phyloP scores from a whole-genome alignment of 257 asterid species.

The Primulina huaijiensis region DNA sequence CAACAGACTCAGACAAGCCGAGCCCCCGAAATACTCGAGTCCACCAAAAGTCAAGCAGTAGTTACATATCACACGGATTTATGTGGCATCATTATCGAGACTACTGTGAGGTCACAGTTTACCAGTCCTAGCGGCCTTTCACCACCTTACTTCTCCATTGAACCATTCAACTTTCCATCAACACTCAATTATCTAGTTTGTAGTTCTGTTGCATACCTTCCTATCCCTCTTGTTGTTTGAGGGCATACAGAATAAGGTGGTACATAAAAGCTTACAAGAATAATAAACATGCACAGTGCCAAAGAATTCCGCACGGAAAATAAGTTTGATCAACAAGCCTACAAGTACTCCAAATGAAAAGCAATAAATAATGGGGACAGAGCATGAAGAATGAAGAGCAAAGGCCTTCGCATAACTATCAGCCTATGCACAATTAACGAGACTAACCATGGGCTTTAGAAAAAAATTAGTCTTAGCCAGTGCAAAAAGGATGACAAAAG shows the following conservation, averaged over 20 bases:
- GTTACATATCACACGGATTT: background rate
- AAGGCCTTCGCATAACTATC: background rate
- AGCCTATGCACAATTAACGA: background rate
- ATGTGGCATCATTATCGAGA: background rate
- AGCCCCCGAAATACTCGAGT: background rate
- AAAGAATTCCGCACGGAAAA: background rate
- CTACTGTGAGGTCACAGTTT: background rate
- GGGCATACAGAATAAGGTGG: background rate
- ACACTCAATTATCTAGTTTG: background rate
- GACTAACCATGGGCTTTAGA: background rate
- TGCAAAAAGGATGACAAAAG: slow-evolving; percentile 4
- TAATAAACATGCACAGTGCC: background rate
- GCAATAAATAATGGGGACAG: background rate
- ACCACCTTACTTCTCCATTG: background rate
- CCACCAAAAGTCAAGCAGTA: background rate
- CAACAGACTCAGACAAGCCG: background rate
- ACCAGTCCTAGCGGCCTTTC: background rate
- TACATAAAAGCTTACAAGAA: background rate
- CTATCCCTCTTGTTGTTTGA: background rate
- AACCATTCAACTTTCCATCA: background rate
- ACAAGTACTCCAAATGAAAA: background rate
- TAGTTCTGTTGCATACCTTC: background rate
- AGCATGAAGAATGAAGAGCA: background rate
- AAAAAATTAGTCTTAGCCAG: background rate
- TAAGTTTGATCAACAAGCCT: background rate